These are phyloP conservation scores for Ramalina intermedia DNA, from an alignment of 495 filamentous ascomycete genomes.

Conservation along the genomic window DNA sequence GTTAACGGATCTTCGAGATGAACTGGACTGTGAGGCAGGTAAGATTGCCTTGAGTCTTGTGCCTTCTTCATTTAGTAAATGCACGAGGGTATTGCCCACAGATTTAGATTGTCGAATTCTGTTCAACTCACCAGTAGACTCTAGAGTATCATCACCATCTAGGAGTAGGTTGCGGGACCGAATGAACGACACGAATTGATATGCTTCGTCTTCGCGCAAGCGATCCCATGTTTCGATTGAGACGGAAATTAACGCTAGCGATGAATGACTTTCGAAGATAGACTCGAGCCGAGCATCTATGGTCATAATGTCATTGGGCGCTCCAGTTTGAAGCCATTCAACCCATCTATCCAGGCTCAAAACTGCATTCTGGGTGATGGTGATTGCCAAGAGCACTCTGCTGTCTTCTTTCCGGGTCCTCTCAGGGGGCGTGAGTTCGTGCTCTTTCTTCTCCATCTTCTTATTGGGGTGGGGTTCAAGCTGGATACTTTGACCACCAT, in stretches of 20 bases:
- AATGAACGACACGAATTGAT: conserved; percentile 6
- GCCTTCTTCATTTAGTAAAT: too few species aligned
- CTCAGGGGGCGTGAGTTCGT: neutral
- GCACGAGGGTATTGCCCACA: too few species aligned
- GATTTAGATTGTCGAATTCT: too few species aligned
- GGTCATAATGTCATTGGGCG: neutral
- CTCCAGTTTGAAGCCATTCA: neutral
- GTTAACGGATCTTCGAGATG: too few species aligned
- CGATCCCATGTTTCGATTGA: conserved; percentile 2
- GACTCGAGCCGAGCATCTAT: conserved; percentile 1
- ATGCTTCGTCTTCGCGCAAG: neutral
- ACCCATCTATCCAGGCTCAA: neutral
- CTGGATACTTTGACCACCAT: neutral
- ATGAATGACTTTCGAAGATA: conserved; percentile 5
- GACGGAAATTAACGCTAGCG: conserved; percentile 2
- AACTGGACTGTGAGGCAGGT: too few species aligned
- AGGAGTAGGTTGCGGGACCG: neutral
- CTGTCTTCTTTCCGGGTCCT: neutral
- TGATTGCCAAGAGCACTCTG: neutral
- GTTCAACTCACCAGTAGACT: too few species aligned
- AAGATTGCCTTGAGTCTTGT: too few species aligned
- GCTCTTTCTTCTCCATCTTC: neutral
- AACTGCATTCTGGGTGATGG: neutral
- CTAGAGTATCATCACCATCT: too few species aligned
- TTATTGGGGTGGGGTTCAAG: neutral